Evolutionary conservation across 164 flowering plant species (phyloP).

Genomic region (Liriodendron chinense): DNA sequence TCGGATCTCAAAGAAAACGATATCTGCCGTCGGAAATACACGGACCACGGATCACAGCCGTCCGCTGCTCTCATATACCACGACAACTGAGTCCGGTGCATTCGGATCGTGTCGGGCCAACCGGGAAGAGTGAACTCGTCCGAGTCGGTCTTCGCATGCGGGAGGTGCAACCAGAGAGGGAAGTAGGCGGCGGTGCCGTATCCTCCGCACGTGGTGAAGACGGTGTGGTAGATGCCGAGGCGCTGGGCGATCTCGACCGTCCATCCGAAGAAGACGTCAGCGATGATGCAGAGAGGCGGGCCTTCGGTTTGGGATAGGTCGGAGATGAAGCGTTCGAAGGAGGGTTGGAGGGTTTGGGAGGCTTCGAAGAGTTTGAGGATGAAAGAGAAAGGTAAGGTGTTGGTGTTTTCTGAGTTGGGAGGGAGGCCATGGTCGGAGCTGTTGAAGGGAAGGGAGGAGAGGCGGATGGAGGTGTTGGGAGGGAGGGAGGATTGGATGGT

Average conservation of each 20-base stretch:
- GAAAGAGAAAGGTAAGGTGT: conserved; percentile 6
- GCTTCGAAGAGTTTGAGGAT: background rate
- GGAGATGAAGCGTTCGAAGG: conserved; percentile 7
- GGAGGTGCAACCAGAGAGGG: conserved; percentile 13
- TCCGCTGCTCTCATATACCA: background rate
- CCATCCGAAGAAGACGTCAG: conserved; percentile 19
- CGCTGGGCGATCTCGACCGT: conserved; percentile 14
- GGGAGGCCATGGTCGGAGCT: conserved; percentile 13
- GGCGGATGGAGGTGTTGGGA: conserved; percentile 7
- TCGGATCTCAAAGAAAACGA: background rate
- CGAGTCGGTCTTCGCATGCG: background rate
- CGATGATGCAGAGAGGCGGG: conserved; percentile 2
- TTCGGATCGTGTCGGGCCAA: background rate
- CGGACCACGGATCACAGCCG: conserved; percentile 5
- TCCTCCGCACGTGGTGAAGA: conserved; percentile 9
- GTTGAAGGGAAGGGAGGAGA: conserved; percentile 9
- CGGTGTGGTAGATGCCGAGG: conserved; percentile 1
- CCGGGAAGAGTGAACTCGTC: conserved; percentile 5
- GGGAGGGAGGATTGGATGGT: background rate
- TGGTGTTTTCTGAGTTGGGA: conserved; percentile 8
- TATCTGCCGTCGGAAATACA: background rate
- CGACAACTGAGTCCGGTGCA: background rate
- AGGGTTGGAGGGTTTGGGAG: conserved; percentile 6
- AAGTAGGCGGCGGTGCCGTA: conserved; percentile 11
- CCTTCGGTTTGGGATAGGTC: background rate